These are phyloP conservation scores for Carnegiea gigantea DNA, from an alignment of 179 eudicot species.

Conservation along the genomic window DNA sequence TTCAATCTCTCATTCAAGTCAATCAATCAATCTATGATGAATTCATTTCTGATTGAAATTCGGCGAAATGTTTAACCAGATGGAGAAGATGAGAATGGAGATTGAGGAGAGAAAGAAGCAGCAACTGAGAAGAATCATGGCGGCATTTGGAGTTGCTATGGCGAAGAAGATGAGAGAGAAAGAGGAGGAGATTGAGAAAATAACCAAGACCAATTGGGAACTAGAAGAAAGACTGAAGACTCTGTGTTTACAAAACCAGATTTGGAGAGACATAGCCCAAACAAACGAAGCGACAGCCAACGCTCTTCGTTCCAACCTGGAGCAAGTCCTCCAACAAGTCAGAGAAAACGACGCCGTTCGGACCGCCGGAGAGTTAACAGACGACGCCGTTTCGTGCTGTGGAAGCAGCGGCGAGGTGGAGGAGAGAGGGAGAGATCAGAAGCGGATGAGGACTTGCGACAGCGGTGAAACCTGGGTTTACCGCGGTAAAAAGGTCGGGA, in stretches of 20 bases:
- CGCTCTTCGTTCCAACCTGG: slow-evolving; percentile 48
- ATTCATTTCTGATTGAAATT: background rate
- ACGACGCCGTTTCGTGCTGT: slow-evolving; percentile 62
- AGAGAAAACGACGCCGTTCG: slow-evolving; percentile 4
- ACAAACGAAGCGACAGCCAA: slow-evolving; percentile 74
- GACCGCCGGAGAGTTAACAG: slow-evolving; percentile 15
- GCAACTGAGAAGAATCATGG: slow-evolving; percentile 38
- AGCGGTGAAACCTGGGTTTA: background rate
- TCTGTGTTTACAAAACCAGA: slow-evolving; percentile 53
- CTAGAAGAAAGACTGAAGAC: slow-evolving; percentile 56
- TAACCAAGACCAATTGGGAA: slow-evolving; percentile 46
- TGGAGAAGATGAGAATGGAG: slow-evolving; percentile 48
- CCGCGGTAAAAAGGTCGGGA: background rate
- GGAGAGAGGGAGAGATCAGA: background rate
- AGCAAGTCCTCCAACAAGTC: slow-evolving; percentile 36
- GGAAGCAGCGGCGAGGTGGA: slow-evolving; percentile 38
- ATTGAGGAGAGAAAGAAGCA: slow-evolving; percentile 44
- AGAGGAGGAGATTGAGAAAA: slow-evolving; percentile 50
- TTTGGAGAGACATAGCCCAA: slow-evolving; percentile 76
- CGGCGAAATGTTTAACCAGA: slow-evolving; percentile 27
- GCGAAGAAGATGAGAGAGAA: slow-evolving; percentile 47
- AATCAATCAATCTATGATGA: background rate
- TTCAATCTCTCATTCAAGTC: background rate
- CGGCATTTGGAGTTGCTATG: slow-evolving; percentile 41
- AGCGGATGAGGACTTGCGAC: slow-evolving; percentile 9